A percentile compares a stretch with the other conserved stretches of the same genome.
Conservation (phyloP, 495 filamentous ascomycete genomes). For the Hypoxylon intermedium region DNA sequence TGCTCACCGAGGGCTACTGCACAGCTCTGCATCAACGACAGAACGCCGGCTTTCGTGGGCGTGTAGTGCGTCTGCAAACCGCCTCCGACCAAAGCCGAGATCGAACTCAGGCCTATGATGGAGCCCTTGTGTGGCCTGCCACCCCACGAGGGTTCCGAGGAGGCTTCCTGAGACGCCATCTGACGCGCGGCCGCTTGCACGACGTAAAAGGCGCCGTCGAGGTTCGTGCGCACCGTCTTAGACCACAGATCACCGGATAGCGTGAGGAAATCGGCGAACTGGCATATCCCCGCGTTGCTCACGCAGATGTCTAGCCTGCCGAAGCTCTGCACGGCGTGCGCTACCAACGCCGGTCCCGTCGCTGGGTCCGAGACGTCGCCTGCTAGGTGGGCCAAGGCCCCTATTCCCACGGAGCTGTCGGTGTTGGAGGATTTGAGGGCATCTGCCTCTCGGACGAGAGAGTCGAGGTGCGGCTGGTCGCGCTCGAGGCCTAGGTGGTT, state of each 20-base stretch:
- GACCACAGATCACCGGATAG: slow-evolving; percentile 67
- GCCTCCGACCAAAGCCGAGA: slow-evolving; percentile 84
- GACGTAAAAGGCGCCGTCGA: slow-evolving; percentile 85
- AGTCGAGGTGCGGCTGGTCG: slow-evolving; percentile 60
- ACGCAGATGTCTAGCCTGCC: slow-evolving; percentile 78
- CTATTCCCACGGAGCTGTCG: too few relatives aligned
- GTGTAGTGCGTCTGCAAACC: slow-evolving; percentile 85
- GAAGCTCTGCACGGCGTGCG: slow-evolving; percentile 64
- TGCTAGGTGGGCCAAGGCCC: slow-evolving; percentile 62
- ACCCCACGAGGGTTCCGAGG: slow-evolving; percentile 17
- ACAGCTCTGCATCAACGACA: slow-evolving; percentile 83
- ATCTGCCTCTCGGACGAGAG: slow-evolving; percentile 61
- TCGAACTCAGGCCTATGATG: slow-evolving; percentile 85
- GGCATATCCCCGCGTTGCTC: slow-evolving; percentile 85
- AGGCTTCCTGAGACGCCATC: slow-evolving; percentile 70
- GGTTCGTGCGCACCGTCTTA: slow-evolving; percentile 75
- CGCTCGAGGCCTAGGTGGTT: slow-evolving; percentile 70
- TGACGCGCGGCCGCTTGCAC: slow-evolving; percentile 82
- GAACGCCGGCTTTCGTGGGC: slow-evolving; percentile 86
- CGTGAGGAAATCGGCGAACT: slow-evolving; percentile 82
- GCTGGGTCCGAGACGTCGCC: slow-evolving; percentile 73
- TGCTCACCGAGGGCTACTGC: slow-evolving; percentile 81
- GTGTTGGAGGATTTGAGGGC: slow-evolving; percentile 39
- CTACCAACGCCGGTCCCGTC: slow-evolving; percentile 65
- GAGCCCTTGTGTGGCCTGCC: slow-evolving; percentile 61